phyloP scores from a whole-genome alignment of 805 yeast species.

The Kodamaea jinghongensis region DNA sequence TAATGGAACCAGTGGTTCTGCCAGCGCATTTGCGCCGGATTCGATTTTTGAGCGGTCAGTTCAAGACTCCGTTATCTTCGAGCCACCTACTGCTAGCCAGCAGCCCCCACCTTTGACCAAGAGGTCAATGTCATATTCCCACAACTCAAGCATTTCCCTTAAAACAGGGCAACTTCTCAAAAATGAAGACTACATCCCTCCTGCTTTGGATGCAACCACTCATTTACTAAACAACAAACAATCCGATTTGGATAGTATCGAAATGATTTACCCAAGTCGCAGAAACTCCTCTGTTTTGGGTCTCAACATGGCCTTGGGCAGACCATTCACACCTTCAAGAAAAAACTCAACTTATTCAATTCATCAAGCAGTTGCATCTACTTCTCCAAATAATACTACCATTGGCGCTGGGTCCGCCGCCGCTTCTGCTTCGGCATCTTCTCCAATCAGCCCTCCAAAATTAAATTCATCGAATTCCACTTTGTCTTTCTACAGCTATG shows the following conservation, averaged over 20 bases:
- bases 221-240: conserved; percentile 58
- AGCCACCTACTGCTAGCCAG: conserved; percentile 5
- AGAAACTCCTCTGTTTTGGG: conserved; percentile 55
- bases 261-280: conserved; percentile 59
- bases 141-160: conserved; percentile 24
- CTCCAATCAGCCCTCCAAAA: conserved; percentile 41
- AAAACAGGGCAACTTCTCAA: conserved; percentile 27
- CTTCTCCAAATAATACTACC: conserved; percentile 12
- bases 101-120: conserved; percentile 10
- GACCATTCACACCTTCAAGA: conserved; percentile 38
- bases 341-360: conserved; percentile 35
- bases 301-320: conserved; percentile 47
- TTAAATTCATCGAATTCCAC: conserved; percentile 34
- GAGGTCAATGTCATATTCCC: conserved; percentile 20
- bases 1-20: conserved; percentile 16
- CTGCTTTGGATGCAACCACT: conserved; percentile 76
- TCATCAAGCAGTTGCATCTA: conserved; percentile 8
- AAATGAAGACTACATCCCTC: conserved; percentile 69
- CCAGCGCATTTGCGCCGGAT: conserved; percentile 9
- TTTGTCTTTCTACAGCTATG: conserved; percentile 67
- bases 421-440: conserved; percentile 16
- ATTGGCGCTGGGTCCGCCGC: conserved; percentile 2
- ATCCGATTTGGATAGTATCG: conserved; percentile 65
- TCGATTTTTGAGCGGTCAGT: conserved; percentile 42
- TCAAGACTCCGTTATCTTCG: conserved; percentile 27